Conservation (phyloP, 202 grass and related monocot species). For the Panicum hallii region DNA sequence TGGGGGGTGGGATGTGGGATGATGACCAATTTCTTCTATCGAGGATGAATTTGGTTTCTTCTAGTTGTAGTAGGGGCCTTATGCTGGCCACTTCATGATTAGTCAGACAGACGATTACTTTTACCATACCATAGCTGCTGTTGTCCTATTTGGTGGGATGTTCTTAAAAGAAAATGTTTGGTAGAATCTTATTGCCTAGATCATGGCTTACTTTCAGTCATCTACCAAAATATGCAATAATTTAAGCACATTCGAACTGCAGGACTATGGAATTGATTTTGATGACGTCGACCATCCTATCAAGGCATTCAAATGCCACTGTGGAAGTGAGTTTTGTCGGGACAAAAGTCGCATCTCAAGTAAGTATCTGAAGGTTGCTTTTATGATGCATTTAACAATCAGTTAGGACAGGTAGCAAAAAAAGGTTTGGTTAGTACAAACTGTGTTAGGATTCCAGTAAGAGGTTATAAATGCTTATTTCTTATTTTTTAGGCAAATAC, state of each 20-base stretch:
- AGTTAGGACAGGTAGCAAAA: background rate
- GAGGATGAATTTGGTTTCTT: slow-evolving; percentile 17
- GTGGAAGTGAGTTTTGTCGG: slow-evolving; percentile 70
- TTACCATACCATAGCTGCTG: background rate
- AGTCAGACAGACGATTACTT: background rate
- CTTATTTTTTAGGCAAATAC: background rate
- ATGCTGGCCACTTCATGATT: slow-evolving; percentile 1
- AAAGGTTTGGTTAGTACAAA: background rate
- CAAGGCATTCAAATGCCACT: slow-evolving; percentile 78
- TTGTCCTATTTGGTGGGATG: background rate
- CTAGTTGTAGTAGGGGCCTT: slow-evolving; percentile 17
- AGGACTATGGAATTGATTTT: slow-evolving; percentile 97
- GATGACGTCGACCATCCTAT: slow-evolving; percentile 74
- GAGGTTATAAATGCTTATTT: background rate
- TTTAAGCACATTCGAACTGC: slow-evolving; percentile 18
- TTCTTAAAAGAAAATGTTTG: background rate
- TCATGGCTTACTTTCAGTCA: background rate
- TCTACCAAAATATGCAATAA: background rate
- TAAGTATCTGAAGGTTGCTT: slow-evolving; percentile 51
- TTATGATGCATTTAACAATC: background rate
- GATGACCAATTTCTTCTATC: background rate
- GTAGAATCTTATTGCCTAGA: background rate
- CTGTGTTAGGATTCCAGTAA: background rate
- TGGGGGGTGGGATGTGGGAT: too few relatives aligned
- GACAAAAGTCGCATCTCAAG: slow-evolving; percentile 48